These are phyloP conservation scores for Dissoconium aciculare DNA, from an alignment of 2,329 filamentous ascomycete species.

Conservation along the genomic window DNA sequence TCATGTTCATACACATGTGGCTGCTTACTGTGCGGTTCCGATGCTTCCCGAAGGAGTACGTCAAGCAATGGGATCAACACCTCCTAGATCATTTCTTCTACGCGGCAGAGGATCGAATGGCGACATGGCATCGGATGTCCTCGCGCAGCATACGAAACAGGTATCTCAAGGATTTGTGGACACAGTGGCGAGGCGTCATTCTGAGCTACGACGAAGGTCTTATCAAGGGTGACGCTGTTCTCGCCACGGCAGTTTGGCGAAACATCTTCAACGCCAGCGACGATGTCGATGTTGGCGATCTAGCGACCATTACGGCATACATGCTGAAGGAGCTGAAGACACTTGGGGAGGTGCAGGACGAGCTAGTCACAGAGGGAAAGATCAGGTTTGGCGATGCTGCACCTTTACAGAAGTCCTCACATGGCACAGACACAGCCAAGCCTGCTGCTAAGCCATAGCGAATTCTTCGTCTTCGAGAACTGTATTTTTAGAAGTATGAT, in stretches of 20 bases:
- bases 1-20: conserved; percentile 95
- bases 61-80: conserved; percentile 71
- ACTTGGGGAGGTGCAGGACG: conserved; percentile 40
- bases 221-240: conserved; percentile 58
- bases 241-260: conserved; percentile 77
- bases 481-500: too few relatives aligned
- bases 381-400: too few relatives aligned
- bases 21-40: conserved; percentile 71
- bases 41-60: conserved; percentile 53
- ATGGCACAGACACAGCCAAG: too few relatives aligned
- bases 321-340: conserved; percentile 43
- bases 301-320: conserved; percentile 49
- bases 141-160: conserved; percentile 42
- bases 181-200: conserved; percentile 80
- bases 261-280: conserved; percentile 71
- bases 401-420: too few relatives aligned
- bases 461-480: too few relatives aligned
- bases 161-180: conserved; percentile 71
- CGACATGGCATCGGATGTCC: conserved; percentile 56
- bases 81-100: conserved; percentile 92
- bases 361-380: conserved; percentile 32
- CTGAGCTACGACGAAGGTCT: conserved; percentile 75
- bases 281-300: conserved; percentile 44
- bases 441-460: too few relatives aligned
- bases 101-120: conserved; percentile 72